phyloP scores from a whole-genome alignment of 176 grass and related monocot species.

The Leersia perrieri region DNA sequence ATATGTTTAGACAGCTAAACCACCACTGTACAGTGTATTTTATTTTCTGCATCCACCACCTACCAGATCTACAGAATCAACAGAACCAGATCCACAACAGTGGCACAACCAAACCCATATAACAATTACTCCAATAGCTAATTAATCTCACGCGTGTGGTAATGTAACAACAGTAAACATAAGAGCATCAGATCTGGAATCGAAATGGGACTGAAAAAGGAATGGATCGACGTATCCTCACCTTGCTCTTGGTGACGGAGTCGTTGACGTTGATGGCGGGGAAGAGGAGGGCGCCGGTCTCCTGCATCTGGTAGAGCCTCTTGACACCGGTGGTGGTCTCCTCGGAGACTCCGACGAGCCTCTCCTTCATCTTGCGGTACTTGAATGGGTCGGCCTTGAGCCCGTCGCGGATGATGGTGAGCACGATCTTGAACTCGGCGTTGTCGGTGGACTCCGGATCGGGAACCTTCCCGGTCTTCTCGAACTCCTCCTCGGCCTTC shows the following conservation, averaged over 20 bases:
- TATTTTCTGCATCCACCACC: not conserved
- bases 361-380: constrained; percentile 96
- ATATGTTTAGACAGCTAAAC: not conserved
- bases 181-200: constrained; percentile 23
- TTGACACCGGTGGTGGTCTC: constrained; percentile 95
- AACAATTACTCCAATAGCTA: too few species aligned
- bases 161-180: not conserved
- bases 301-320: constrained; percentile 94
- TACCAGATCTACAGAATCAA: not conserved
- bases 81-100: not conserved
- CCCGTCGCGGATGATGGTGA: constrained; percentile 79
- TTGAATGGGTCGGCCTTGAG: constrained; percentile 66
- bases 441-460: constrained; percentile 87
- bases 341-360: constrained; percentile 90
- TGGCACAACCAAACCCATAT: not conserved
- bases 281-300: constrained; percentile 70
- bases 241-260: constrained; percentile 99
- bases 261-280: constrained; percentile 95
- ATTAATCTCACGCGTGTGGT: not conserved
- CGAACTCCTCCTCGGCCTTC: constrained; percentile 91
- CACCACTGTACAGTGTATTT: not conserved
- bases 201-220: not conserved
- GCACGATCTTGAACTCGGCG: constrained; percentile 96
- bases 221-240: not conserved
- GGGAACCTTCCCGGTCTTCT: constrained; percentile 62